phyloP scores from a whole-genome alignment of 495 filamentous ascomycete species.

The Penicillium alfredii region DNA sequence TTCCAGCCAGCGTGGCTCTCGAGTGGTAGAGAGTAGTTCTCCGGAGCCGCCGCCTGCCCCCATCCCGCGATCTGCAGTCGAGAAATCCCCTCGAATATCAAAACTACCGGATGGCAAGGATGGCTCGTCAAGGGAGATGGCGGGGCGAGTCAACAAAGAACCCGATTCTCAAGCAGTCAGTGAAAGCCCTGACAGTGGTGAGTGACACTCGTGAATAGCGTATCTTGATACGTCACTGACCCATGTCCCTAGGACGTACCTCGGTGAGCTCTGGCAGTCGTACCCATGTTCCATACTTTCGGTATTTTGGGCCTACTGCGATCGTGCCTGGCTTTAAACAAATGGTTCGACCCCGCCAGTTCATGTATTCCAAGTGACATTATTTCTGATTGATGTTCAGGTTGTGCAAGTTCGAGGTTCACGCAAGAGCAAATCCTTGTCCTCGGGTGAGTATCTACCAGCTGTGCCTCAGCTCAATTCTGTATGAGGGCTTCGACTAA shows the following conservation, averaged over 20 bases:
- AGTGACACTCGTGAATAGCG: no score
- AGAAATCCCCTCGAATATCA: slow-evolving; percentile 16
- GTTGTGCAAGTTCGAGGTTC: slow-evolving; percentile 61
- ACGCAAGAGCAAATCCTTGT: slow-evolving; percentile 44
- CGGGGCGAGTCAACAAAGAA: slow-evolving; percentile 25
- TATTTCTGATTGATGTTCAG: slow-evolving; percentile 15
- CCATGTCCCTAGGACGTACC: slow-evolving; percentile 28
- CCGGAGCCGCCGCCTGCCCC: slow-evolving; percentile 19
- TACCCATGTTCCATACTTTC: slow-evolving; percentile 76
- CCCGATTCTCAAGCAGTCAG: slow-evolving; percentile 22
- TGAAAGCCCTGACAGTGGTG: slow-evolving; percentile 40
- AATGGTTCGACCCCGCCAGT: slow-evolving; percentile 50
- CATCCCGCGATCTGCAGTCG: slow-evolving; percentile 2
- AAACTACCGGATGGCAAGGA: slow-evolving; percentile 19
- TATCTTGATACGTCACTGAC: slow-evolving; percentile 15
- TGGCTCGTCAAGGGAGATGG: slow-evolving; percentile 14
- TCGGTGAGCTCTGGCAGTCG: slow-evolving; percentile 38
- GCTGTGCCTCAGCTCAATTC: no score
- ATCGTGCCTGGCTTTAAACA: slow-evolving; percentile 91
- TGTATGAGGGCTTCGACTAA: no score
- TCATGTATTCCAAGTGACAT: neutral
- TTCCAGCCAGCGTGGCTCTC: slow-evolving; percentile 9
- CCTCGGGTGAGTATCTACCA: slow-evolving; percentile 34
- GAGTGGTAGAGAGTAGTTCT: slow-evolving; percentile 26
- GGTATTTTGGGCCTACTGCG: slow-evolving; percentile 82